Conservation (phyloP, 1,284 basidiomycete species). For the Naganishia albida region DNA sequence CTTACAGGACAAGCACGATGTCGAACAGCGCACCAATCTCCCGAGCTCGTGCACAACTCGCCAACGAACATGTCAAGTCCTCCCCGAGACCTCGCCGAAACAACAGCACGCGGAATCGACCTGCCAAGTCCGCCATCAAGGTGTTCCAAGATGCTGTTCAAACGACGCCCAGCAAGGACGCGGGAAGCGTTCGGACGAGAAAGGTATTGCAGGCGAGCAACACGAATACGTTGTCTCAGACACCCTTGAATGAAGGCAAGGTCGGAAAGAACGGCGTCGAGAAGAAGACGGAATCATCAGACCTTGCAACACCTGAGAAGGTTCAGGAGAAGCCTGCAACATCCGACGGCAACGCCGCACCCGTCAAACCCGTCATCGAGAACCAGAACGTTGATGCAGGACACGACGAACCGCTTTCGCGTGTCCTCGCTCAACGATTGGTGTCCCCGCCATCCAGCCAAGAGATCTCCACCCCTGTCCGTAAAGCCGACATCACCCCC, state of each 20-base stretch:
- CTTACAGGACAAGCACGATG: background rate
- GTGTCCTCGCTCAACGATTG: slow-evolving; percentile 12
- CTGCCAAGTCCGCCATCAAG: slow-evolving; percentile 3
- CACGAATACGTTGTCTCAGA: slow-evolving; percentile 8
- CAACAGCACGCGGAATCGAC: slow-evolving; percentile 8
- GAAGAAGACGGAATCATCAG: background rate
- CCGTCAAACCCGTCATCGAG: background rate
- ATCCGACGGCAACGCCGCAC: no score
- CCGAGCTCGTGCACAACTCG: background rate
- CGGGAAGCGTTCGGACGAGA: slow-evolving; percentile 2
- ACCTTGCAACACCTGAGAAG: background rate
- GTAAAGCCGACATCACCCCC: background rate
- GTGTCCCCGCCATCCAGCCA: background rate
- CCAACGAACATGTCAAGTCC: background rate
- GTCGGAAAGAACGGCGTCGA: background rate
- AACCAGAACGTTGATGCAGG: background rate
- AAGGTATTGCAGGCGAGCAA: slow-evolving; percentile 1
- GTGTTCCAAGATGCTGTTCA: slow-evolving; percentile 18
- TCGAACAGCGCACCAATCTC: slow-evolving; percentile 26
- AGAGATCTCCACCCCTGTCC: background rate
- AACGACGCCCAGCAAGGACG: slow-evolving; percentile 10
- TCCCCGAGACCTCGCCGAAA: background rate
- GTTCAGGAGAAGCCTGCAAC: background rate
- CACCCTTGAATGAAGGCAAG: background rate
- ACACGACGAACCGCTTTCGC: slow-evolving; percentile 8